Conservation (phyloP, 805 yeast species). For the Kodamaea fukazawae region DNA sequence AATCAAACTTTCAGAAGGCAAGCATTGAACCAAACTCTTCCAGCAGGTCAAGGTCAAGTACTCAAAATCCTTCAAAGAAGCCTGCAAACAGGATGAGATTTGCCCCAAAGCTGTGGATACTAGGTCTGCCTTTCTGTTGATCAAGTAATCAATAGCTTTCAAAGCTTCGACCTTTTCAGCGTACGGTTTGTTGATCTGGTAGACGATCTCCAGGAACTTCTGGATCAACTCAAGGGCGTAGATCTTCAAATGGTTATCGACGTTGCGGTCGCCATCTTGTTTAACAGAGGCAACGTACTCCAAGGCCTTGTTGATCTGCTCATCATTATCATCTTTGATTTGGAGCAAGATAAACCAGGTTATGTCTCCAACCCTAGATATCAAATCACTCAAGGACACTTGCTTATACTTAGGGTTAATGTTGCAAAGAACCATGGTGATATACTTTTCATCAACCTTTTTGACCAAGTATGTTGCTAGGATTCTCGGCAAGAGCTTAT, state of each 20-base stretch:
- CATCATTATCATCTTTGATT: conserved; percentile 30
- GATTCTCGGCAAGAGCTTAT: conserved; percentile 49
- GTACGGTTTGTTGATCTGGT: conserved; percentile 59
- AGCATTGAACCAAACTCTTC: conserved; percentile 54
- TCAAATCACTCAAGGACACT: conserved; percentile 30
- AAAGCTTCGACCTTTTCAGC: conserved; percentile 70
- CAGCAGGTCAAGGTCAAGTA: conserved; percentile 65
- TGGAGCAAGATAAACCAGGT: conserved; percentile 36
- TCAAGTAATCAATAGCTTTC: conserved; percentile 68
- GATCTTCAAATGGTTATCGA: conserved; percentile 15
- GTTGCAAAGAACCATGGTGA: conserved; percentile 51
- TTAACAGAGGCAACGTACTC: conserved; percentile 32
- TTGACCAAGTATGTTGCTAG: conserved; percentile 58
- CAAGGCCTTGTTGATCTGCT: conserved; percentile 43
- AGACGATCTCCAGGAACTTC: conserved; percentile 73
- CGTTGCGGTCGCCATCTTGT: conserved; percentile 2
- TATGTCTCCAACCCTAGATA: conserved; percentile 37
- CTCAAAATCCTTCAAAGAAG: conserved; percentile 69
- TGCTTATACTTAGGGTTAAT: conserved; percentile 48
- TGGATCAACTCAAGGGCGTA: conserved; percentile 70
- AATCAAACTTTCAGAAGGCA: conserved; percentile 55
- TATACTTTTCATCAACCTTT: conserved; percentile 49
- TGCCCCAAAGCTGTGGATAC: conserved; percentile 67
- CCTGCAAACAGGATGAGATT: conserved; percentile 79
- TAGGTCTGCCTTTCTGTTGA: conserved; percentile 55